phyloP scores from a whole-genome alignment of 768 basidiomycete genomes.

The Sutorius australiensis region DNA sequence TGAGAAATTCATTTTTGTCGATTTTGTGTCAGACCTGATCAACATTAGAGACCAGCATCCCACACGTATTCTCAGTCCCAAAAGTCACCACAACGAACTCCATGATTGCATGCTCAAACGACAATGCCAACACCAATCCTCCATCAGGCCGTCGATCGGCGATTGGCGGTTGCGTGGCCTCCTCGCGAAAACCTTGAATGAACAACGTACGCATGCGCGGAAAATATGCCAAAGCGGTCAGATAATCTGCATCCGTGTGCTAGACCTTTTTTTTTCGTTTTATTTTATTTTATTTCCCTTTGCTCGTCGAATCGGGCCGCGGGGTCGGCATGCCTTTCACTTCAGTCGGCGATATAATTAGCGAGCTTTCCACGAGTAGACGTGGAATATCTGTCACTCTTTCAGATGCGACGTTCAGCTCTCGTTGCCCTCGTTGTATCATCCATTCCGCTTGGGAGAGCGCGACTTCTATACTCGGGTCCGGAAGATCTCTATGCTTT shows the following conservation, averaged over 20 bases:
- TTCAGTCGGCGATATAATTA: conserved; percentile 35
- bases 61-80: neutral
- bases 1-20: conserved; percentile 36
- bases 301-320: conserved; percentile 20
- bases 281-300: neutral
- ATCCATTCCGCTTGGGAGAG: conserved; percentile 15
- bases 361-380: conserved; percentile 18
- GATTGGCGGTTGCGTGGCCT: conserved; percentile 28
- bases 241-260: neutral
- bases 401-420: conserved; percentile 17
- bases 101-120: neutral
- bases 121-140: neutral
- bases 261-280: neutral
- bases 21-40: conserved; percentile 15
- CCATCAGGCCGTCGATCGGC: conserved; percentile 25
- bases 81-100: neutral
- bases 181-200: conserved; percentile 18
- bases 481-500: conserved; percentile 80
- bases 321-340: conserved; percentile 20
- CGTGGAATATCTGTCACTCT: conserved; percentile 8
- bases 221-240: neutral
- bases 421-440: conserved; percentile 18
- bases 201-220: conserved; percentile 4
- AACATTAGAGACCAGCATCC: conserved; percentile 2
- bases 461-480: conserved; percentile 56